These are phyloP conservation scores for Sparassis latifolia DNA, from an alignment of 1,284 basidiomycete species.

Conservation along the genomic window DNA sequence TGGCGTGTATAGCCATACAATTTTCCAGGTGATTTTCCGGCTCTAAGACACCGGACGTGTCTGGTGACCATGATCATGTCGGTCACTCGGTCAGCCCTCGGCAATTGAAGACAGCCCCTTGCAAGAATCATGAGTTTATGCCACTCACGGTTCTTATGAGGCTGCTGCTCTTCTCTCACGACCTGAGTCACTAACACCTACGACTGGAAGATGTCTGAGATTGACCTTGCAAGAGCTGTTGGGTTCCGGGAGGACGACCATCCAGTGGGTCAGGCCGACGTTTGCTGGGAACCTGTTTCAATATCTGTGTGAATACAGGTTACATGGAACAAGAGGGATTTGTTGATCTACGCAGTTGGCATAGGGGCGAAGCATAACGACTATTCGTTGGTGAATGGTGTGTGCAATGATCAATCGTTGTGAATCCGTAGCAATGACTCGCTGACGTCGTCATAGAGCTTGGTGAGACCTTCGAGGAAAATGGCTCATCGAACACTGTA, in stretches of 20 bases:
- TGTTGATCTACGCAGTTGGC: conserved; percentile 61
- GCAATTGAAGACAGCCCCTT: too few relatives aligned
- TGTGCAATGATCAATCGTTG: conserved; percentile 10
- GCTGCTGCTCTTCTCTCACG: too few relatives aligned
- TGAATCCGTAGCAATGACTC: neutral
- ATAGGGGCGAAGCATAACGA: conserved; percentile 68
- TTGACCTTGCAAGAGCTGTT: conserved; percentile 25
- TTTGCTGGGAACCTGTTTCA: neutral
- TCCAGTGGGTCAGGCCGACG: conserved; percentile 13
- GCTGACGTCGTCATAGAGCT: conserved; percentile 21
- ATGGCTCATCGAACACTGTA: too few relatives aligned
- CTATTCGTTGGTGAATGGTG: conserved; percentile 56
- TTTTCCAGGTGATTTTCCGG: too few relatives aligned
- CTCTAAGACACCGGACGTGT: too few relatives aligned
- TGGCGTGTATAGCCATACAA: too few relatives aligned
- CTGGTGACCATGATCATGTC: too few relatives aligned
- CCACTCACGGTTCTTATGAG: too few relatives aligned
- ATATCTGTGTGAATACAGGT: conserved; percentile 36
- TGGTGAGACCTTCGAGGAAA: conserved; percentile 6
- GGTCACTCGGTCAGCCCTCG: too few relatives aligned
- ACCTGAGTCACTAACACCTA: too few relatives aligned
- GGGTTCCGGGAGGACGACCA: conserved; percentile 23
- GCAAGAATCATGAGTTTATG: too few relatives aligned
- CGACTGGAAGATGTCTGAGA: conserved; percentile 17
- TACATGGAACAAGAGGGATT: conserved; percentile 65